Percentiles rank a stretch among this genome's conserved stretches.
Conservation (phyloP, 371 early-diverging fungal species). For the Actinomortierella ambigua region DNA sequence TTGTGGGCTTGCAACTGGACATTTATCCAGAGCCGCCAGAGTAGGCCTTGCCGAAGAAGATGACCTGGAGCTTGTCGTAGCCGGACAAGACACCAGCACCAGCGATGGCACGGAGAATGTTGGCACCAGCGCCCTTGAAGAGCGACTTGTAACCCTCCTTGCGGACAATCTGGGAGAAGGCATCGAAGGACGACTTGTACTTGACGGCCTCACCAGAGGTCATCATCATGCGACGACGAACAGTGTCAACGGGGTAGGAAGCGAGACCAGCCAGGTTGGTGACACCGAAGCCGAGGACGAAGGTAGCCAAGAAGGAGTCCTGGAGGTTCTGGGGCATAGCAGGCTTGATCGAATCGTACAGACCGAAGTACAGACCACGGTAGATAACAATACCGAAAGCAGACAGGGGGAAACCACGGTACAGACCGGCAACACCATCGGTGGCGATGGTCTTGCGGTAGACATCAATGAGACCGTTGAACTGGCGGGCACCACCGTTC, state of each 20-base stretch:
- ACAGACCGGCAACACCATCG: conserved; percentile 85
- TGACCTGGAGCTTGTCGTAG: conserved; percentile 65
- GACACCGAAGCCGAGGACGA: conserved; percentile 70
- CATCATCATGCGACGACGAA: conserved; percentile 91
- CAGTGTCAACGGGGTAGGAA: conserved; percentile 88
- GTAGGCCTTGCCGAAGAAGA: conserved; percentile 58
- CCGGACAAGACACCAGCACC: conserved; percentile 79
- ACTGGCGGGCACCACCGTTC: conserved; percentile 79
- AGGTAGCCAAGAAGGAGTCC: conserved; percentile 65
- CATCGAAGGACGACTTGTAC: conserved; percentile 74
- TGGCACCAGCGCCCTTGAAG: conserved; percentile 85
- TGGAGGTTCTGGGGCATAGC: conserved; percentile 57
- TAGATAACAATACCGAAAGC: conserved; percentile 84
- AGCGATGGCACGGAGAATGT: conserved; percentile 81
- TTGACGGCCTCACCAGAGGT: conserved; percentile 74
- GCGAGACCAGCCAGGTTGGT: conserved; percentile 69
- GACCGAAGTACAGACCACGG: conserved; percentile 91
- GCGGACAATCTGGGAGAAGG: conserved; percentile 68
- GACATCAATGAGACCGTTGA: conserved; percentile 85
- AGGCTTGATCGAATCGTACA: conserved; percentile 75
- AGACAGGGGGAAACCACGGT: conserved; percentile 89
- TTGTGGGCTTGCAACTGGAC: conserved; percentile 5
- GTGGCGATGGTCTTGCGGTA: conserved; percentile 71
- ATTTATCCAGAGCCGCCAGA: conserved; percentile 50
- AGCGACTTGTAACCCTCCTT: conserved; percentile 77